Evolutionary conservation across 2,329 filamentous ascomycete species (phyloP), one percentile per base, ranked within the genome.

Genomic region (Trichoderma sp.): DNA sequence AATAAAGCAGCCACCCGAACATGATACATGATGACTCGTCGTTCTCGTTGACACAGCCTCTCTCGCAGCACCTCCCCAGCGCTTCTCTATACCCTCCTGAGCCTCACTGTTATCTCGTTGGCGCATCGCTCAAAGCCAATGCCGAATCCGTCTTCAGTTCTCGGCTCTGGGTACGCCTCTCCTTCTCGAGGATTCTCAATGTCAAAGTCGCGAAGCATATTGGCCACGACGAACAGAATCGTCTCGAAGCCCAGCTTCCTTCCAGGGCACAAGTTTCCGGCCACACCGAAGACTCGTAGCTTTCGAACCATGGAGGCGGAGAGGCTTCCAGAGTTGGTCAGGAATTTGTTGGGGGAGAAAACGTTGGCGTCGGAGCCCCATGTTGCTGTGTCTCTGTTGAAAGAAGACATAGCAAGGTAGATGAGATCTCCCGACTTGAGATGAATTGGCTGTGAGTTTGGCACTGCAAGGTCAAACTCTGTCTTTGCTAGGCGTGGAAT

Each of bases 381-480:
- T 0, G 64, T 69, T 1, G 63, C 39, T 1, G 68, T 47, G 63
- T 75, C 69, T n/a, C 69, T 59, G 65, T 75, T 75, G 54, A 72
- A 74, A 0, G 74, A 69, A 34, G 71, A 72, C 73, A 75, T 75
- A 28, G 74, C 73, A 2, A 75, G 69, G n/a, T 75, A 68, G 52
- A 75, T 69, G 28, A 75, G 72, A 58, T 75, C 74, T 19, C 71
- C 70, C 17, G 74, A 70, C 1, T 69, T 67, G 3, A 75, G 67
- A 0, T 69, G 41, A 14, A 74, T 68, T 3, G 69, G 61, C 0
- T 69, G 66, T 0, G 68, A 66, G 5, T 64, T 67, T 0, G 70
- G 67, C 3, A 71, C 24, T 5, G 64, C 54, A 34, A 76, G 68
- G 44, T 67, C 68, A 14, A 75, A 72, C 56, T 74, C 73, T 3